Base-by-base conservation (phyloP, 2,329 filamentous ascomycete genomes). In the Colletotrichum orchidophilum region DNA sequence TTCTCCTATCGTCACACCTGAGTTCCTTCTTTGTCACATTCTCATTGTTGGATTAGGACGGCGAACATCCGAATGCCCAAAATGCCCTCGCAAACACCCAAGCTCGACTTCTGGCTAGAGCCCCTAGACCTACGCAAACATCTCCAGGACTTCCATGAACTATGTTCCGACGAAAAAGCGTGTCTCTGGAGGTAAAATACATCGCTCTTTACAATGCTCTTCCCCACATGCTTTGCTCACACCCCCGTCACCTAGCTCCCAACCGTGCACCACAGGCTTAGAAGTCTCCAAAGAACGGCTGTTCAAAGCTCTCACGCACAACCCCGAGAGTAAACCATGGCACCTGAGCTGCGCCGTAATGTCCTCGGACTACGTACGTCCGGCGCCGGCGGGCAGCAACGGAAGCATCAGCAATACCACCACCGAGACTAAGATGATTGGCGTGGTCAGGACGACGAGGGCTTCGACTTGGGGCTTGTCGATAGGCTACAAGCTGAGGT, bases 401-500 rank as follows among this genome's bases (percentile, higher is more conserved):
- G 39, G 7, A 18, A 52, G 18, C 18, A 21, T 0, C 18, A 13
- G 29, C 29, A 12, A 39, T 12, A n/a, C 31, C 3, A 26, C 0
- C 29, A 11, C 50, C 8, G 35, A 24, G 29, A 3, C 52, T 7
- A 68, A 58, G 13, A 58, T 68, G 66, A 52, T 68, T 9, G 66
- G 66, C 13, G 27, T 27, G 8, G 27, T 68, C 31, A 68, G 9
- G 24, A 68, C 60, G 0, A 64, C 60, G 2, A 39, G 52, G 52
- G 21, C 39, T 2, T 52, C 66, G 1, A 21, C 18, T 0, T 64
- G 39, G 52, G 66, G 60, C 0, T 6, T 68, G 24, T 58, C 39
- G 3, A n/a, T 68, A 1, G 66, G 66, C 18, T 68, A 64, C 39
- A 68, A 68, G 60, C 29, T 64, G 9, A 21, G 60, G 15, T 68